Conservation (phyloP, 495 filamentous ascomycete genomes). For the Xeromyces bisporus region DNA sequence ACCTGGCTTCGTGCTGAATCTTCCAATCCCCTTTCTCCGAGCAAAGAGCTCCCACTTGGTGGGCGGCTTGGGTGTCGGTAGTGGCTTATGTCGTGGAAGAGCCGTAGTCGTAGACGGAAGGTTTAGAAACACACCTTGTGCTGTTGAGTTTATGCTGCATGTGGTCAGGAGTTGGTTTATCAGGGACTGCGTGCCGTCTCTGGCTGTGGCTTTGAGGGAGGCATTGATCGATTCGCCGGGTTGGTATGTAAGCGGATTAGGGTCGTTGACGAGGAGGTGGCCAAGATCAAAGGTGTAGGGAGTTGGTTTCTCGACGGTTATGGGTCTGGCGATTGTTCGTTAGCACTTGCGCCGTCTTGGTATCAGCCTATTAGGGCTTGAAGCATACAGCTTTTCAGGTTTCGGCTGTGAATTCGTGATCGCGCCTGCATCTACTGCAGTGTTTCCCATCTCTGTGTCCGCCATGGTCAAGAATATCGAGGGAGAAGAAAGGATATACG, state of each 20-base stretch:
- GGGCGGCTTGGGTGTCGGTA: conserved; percentile 59
- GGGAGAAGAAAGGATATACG: too few species aligned
- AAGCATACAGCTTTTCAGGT: conserved; percentile 25
- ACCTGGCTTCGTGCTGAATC: conserved; percentile 26
- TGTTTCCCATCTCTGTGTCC: conserved; percentile 15
- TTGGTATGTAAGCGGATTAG: conserved; percentile 51
- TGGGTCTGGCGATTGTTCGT: conserved; percentile 19
- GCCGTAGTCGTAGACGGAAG: conserved; percentile 51
- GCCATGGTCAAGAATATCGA: conserved; percentile 11
- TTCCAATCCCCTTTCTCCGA: conserved; percentile 79
- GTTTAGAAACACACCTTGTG: conserved; percentile 51
- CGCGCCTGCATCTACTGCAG: conserved; percentile 7
- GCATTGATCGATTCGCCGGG: conserved; percentile 21
- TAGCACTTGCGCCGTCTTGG: conserved; percentile 1
- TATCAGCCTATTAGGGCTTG: conserved; percentile 1
- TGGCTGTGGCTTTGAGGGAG: conserved; percentile 48
- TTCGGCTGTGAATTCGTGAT: conserved; percentile 15
- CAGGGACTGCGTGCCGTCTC: conserved; percentile 73
- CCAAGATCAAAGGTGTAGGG: conserved; percentile 89
- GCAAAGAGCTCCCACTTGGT: conserved; percentile 95
- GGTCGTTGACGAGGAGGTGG: conserved; percentile 63
- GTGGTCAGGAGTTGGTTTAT: conserved; percentile 79
- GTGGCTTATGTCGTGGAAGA: conserved; percentile 77
- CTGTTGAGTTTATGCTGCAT: conserved; percentile 52
- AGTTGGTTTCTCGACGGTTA: conserved; percentile 63